Conservation (phyloP, 2,329 filamentous ascomycete genomes). For the Fusarium armeniacum region DNA sequence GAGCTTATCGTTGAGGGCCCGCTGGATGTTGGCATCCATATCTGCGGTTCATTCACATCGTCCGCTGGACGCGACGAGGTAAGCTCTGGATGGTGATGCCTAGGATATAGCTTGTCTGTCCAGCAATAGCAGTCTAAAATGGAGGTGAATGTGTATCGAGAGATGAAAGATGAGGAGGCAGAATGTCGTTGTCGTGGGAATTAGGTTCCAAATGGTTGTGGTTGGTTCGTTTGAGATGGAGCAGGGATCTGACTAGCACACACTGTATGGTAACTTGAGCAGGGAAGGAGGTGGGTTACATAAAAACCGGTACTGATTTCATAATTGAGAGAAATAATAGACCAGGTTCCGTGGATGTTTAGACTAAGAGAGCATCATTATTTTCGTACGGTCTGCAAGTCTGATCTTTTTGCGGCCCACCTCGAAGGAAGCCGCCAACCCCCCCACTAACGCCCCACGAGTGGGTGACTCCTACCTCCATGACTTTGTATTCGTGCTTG, state of each 20-base stretch:
- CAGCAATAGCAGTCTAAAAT: background rate
- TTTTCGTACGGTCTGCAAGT: too few species aligned
- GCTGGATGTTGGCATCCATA: conserved; percentile 93
- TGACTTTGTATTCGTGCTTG: conserved; percentile 41
- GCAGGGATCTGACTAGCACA: conserved; percentile 23
- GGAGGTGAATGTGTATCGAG: background rate
- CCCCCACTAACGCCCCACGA: conserved; percentile 42
- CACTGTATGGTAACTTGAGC: conserved; percentile 37
- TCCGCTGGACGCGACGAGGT: conserved; percentile 37
- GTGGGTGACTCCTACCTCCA: conserved; percentile 17
- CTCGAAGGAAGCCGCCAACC: conserved; percentile 16
- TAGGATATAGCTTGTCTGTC: background rate
- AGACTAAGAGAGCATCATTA: too few species aligned
- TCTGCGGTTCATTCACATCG: conserved; percentile 48
- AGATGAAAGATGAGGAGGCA: conserved; percentile 11
- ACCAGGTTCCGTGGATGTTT: too few species aligned
- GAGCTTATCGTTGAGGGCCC: conserved; percentile 95
- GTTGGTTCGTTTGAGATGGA: conserved; percentile 45
- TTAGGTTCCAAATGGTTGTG: conserved; percentile 38
- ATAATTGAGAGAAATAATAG: too few species aligned
- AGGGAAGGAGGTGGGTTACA: conserved; percentile 23
- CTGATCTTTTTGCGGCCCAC: too few species aligned
- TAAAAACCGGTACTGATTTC: too few species aligned
- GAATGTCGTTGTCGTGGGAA: conserved; percentile 35
- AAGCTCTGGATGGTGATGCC: background rate